Percentiles rank a stretch among this genome's conserved stretches.
phyloP scores from a whole-genome alignment of 2,329 filamentous ascomycete genomes.

The Drechslerella coelobrocha region DNA sequence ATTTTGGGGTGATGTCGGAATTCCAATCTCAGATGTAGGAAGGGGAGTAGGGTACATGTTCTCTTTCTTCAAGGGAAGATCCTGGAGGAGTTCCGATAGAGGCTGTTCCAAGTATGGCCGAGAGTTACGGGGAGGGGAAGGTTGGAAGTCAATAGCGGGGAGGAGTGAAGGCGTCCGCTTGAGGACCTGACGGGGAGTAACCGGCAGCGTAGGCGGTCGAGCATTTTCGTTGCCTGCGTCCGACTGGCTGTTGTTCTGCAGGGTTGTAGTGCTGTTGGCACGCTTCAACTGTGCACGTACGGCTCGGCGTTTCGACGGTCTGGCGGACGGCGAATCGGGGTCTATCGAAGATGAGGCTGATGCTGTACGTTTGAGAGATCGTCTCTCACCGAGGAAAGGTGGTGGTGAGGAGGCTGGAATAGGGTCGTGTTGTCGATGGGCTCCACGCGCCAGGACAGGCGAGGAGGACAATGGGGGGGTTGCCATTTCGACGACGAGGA shows the following conservation, averaged over 20 bases:
- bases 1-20: slow-evolving; percentile 79
- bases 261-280: slow-evolving; percentile 32
- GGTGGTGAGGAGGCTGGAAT: slow-evolving; percentile 32
- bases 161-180: slow-evolving; percentile 74
- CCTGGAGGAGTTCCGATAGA: slow-evolving; percentile 56
- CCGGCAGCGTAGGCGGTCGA: slow-evolving; percentile 6
- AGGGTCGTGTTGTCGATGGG: slow-evolving; percentile 28
- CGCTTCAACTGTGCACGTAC: slow-evolving; percentile 23
- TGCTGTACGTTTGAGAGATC: slow-evolving; percentile 36
- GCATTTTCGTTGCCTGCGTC: slow-evolving; percentile 25
- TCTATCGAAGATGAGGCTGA: slow-evolving; percentile 40
- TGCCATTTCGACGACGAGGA: slow-evolving; percentile 17
- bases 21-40: slow-evolving; percentile 90
- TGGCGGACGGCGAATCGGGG: slow-evolving; percentile 36
- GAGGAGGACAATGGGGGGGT: slow-evolving; percentile 45
- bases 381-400: slow-evolving; percentile 25
- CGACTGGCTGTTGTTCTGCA: neutral
- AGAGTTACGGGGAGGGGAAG: slow-evolving; percentile 75
- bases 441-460: slow-evolving; percentile 17
- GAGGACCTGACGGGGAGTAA: slow-evolving; percentile 57
- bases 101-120: slow-evolving; percentile 58
- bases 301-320: slow-evolving; percentile 37
- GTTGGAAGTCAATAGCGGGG: slow-evolving; percentile 74
- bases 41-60: slow-evolving; percentile 86
- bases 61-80: slow-evolving; percentile 45